These are phyloP conservation scores for Candolleomyces efflorescens DNA, from an alignment of 768 basidiomycete species.

Conservation along the genomic window DNA sequence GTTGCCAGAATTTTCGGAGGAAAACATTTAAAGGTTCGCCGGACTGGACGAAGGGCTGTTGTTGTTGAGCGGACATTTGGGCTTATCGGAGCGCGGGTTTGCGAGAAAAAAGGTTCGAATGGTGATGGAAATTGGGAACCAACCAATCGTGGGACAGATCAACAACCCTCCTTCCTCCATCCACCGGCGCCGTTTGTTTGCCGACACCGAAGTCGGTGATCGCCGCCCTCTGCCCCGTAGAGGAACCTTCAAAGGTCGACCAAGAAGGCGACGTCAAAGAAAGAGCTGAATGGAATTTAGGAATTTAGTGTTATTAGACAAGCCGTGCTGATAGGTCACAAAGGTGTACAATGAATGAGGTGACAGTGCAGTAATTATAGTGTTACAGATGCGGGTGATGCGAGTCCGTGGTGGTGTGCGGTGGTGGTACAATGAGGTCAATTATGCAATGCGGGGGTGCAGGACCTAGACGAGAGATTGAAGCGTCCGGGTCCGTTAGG, in stretches of 20 bases:
- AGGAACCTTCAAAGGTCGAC: too few relatives aligned
- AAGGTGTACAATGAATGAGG: neutral
- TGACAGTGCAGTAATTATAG: neutral
- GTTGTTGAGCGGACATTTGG: conserved; percentile 2
- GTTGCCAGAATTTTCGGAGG: conserved; percentile 84
- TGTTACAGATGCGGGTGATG: neutral
- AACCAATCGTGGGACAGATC: conserved; percentile 6
- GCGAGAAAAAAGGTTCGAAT: neutral
- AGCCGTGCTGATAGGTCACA: neutral
- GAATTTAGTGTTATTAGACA: neutral
- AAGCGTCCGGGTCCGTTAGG: too few relatives aligned
- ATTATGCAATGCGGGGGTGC: neutral
- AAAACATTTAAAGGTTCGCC: conserved; percentile 88
- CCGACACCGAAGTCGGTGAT: too few relatives aligned
- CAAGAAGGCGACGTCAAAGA: neutral
- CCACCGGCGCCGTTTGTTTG: neutral
- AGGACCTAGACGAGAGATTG: too few relatives aligned
- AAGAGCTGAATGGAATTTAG: neutral
- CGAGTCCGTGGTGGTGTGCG: neutral
- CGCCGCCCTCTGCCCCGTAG: too few relatives aligned
- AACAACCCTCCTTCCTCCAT: neutral
- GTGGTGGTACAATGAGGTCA: neutral
- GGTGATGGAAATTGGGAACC: conserved; percentile 3
- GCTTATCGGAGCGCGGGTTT: neutral
- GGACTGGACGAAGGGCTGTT: conserved; percentile 68